These are phyloP conservation scores for Tolypocladium capitatum DNA, from an alignment of 2,329 filamentous ascomycete genomes.

Conservation along the genomic window DNA sequence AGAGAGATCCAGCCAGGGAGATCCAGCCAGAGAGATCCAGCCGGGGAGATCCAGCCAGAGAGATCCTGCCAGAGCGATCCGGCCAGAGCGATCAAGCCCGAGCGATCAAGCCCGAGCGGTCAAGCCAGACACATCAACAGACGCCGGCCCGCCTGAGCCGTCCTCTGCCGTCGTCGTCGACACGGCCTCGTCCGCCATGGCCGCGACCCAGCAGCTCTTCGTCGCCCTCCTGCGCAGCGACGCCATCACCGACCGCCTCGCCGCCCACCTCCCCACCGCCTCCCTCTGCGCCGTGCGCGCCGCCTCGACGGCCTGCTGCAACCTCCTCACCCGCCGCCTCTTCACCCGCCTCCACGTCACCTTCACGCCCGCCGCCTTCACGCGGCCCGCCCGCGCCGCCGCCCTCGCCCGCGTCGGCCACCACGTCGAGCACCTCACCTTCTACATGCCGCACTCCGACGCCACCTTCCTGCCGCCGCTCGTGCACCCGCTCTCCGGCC, in stretches of 20 bases:
- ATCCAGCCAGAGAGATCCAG: no score
- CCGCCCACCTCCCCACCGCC: conserved; percentile 33
- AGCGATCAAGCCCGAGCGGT: no score
- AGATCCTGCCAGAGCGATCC: no score
- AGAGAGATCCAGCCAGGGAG: no score
- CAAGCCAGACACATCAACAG: background rate
- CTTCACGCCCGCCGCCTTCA: conserved; percentile 64
- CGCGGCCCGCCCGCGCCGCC: conserved; percentile 56
- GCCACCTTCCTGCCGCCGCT: conserved; percentile 77
- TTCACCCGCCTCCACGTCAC: conserved; percentile 58
- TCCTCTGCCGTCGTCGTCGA: no score
- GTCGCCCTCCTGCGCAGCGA: conserved; percentile 43
- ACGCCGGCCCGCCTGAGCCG: no score
- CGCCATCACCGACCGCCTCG: conserved; percentile 34
- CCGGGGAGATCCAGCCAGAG: no score
- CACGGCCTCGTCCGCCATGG: conserved; percentile 37
- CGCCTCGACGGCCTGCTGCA: conserved; percentile 56
- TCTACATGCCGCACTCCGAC: conserved; percentile 62
- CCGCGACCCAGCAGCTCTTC: conserved; percentile 32
- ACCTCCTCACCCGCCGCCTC: conserved; percentile 53
- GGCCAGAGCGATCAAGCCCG: no score
- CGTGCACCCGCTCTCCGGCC: conserved; percentile 61
- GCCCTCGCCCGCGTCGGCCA: conserved; percentile 67
- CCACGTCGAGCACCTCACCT: conserved; percentile 65
- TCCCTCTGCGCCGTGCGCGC: conserved; percentile 50